A percentile compares a stretch with the other conserved stretches of the same genome.
phyloP scores from a whole-genome alignment of 2,329 filamentous ascomycete species.

The Colletotrichum sp. region DNA sequence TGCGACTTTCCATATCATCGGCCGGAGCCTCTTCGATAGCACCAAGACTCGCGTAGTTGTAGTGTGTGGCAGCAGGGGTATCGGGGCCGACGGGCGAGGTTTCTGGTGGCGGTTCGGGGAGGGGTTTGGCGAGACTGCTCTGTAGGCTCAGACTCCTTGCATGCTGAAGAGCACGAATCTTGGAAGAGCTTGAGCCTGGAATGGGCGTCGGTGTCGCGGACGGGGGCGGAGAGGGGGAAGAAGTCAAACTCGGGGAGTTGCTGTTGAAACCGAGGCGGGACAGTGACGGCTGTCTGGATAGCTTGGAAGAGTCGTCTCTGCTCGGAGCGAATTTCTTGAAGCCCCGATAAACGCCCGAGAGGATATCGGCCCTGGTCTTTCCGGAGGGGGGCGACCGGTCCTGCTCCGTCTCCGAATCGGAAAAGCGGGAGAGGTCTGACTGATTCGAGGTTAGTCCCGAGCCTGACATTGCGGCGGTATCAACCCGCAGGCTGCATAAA shows the following conservation, averaged over 20 bases:
- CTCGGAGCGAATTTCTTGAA: slow-evolving; percentile 52
- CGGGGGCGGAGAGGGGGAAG: slow-evolving; percentile 31
- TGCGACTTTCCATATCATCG: slow-evolving; percentile 46
- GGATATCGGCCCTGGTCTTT: slow-evolving; percentile 50
- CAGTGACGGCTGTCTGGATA: slow-evolving; percentile 50
- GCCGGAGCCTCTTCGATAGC: slow-evolving; percentile 32
- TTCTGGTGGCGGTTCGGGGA: slow-evolving; percentile 54
- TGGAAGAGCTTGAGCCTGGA: slow-evolving; percentile 9
- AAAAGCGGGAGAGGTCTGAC: slow-evolving; percentile 41
- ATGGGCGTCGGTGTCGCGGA: slow-evolving; percentile 14
- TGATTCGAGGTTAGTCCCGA: slow-evolving; percentile 37
- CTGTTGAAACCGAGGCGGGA: slow-evolving; percentile 38
- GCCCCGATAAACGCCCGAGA: slow-evolving; percentile 58
- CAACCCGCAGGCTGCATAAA: slow-evolving; percentile 1
- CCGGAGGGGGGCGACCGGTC: slow-evolving; percentile 14
- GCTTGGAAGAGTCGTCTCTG: slow-evolving; percentile 47
- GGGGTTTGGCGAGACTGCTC: slow-evolving; percentile 62
- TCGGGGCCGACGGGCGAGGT: slow-evolving; percentile 23
- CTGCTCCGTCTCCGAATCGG: slow-evolving; percentile 51
- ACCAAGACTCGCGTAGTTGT: slow-evolving; percentile 31
- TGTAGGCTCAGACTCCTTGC: slow-evolving; percentile 59
- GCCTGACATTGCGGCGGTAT: slow-evolving; percentile 19
- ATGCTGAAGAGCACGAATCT: slow-evolving; percentile 44
- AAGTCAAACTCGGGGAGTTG: slow-evolving; percentile 29
- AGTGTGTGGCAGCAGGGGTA: slow-evolving; percentile 36